Percentiles rank a stretch among this genome's conserved stretches.
Evolutionary conservation across 2,329 filamentous ascomycete species (phyloP).

Genomic region (Epichloe glyceriae): DNA sequence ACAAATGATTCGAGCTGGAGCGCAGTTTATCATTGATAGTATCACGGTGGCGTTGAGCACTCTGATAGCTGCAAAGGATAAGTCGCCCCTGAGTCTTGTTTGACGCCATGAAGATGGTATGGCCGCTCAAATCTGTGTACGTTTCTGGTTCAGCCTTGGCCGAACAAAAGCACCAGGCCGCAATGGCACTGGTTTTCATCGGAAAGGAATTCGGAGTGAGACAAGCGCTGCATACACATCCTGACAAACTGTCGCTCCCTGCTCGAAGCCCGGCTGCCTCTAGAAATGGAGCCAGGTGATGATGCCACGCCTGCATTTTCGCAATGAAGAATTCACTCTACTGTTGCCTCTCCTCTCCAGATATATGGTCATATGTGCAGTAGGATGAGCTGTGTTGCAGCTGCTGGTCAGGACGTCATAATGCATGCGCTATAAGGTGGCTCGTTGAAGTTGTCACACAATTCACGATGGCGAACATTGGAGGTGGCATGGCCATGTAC

Average conservation of each 20-base stretch:
- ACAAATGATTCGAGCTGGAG: conserved; percentile 13
- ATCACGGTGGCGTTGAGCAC: conserved; percentile 15
- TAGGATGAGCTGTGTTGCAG: too few species aligned
- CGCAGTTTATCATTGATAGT: conserved; percentile 17
- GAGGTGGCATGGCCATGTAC: too few species aligned
- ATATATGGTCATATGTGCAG: too few species aligned
- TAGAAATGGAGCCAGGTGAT: conserved; percentile 1
- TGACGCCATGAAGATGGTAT: conserved; percentile 25
- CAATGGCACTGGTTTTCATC: conserved; percentile 17
- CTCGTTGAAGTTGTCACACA: too few species aligned
- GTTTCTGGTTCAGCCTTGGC: conserved; percentile 15
- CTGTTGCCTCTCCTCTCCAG: too few species aligned
- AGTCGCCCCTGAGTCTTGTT: conserved; percentile 22
- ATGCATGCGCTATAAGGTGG: too few species aligned
- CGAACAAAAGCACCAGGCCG: conserved; percentile 17
- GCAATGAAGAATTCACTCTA: background rate
- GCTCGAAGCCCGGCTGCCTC: conserved; percentile 14
- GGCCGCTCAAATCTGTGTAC: conserved; percentile 23
- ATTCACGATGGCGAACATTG: too few species aligned
- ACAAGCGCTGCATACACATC: conserved; percentile 19
- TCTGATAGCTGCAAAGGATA: conserved; percentile 12
- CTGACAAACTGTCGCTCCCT: conserved; percentile 12
- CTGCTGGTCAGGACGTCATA: too few species aligned
- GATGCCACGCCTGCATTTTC: background rate
- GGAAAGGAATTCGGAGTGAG: conserved; percentile 24